phyloP scores from a whole-genome alignment of 1,139 yeast genomes.

The Williopsis jadinii region DNA sequence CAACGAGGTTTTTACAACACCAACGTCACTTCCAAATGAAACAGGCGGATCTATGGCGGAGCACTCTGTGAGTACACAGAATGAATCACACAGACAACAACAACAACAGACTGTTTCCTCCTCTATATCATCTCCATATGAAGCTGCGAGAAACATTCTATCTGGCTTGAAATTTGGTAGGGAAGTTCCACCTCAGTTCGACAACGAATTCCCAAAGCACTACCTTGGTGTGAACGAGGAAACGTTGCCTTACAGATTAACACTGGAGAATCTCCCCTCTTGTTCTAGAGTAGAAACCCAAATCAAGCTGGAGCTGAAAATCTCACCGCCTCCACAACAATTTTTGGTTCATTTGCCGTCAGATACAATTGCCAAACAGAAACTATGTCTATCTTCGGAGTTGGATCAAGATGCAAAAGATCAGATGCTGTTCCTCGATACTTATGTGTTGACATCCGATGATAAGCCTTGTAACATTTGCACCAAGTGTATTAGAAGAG shows the following conservation, averaged over 20 bases:
- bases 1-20: slow-evolving; percentile 20
- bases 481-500: slow-evolving; percentile 81
- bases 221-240: slow-evolving; percentile 20
- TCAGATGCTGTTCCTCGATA: slow-evolving; percentile 55
- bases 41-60: too few species aligned
- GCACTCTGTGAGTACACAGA: too few species aligned
- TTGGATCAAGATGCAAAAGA: slow-evolving; percentile 40
- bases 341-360: slow-evolving; percentile 71
- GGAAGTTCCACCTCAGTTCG: slow-evolving; percentile 23
- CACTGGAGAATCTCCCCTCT: slow-evolving; percentile 58
- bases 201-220: slow-evolving; percentile 17
- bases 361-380: slow-evolving; percentile 81
- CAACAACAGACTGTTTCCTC: too few species aligned
- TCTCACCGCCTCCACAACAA: slow-evolving; percentile 71
- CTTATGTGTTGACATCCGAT: slow-evolving; percentile 51
- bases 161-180: slow-evolving; percentile 51
- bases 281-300: slow-evolving; percentile 94
- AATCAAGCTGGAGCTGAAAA: slow-evolving; percentile 62
- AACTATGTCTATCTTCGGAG: slow-evolving; percentile 50
- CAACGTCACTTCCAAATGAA: slow-evolving; percentile 3
- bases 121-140: slow-evolving; percentile 26
- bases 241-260: slow-evolving; percentile 50
- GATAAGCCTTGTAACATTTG: slow-evolving; percentile 68
- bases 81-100: too few species aligned
- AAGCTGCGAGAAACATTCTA: slow-evolving; percentile 43